These are phyloP conservation scores for Dictyostelium capitatum DNA, from an alignment of 78 protist genomes.

Conservation along the genomic window DNA sequence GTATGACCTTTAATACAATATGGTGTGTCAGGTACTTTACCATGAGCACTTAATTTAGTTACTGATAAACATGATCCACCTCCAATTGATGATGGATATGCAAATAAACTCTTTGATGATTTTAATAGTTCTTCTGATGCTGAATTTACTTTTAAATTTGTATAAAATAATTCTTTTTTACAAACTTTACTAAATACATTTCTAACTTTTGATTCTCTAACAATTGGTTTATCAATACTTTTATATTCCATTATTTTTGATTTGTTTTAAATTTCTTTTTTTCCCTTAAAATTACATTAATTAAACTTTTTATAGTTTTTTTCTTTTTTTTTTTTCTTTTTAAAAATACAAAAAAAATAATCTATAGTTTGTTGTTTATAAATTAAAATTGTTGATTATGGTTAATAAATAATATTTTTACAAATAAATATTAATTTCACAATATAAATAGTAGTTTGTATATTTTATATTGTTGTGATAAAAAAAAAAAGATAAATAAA, in stretches of 20 bases:
- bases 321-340: conserved; percentile 7
- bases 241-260: conserved; percentile 69
- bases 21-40: conserved; percentile 73
- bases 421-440: no score
- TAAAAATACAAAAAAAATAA: conserved; percentile 1
- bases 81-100: conserved; percentile 72
- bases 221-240: conserved; percentile 60
- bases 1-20: conserved; percentile 91
- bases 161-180: conserved; percentile 73
- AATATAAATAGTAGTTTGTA: no score
- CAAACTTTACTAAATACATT: conserved; percentile 72
- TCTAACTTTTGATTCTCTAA: conserved; percentile 73
- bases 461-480: no score
- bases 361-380: no score
- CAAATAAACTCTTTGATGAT: conserved; percentile 66
- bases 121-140: conserved; percentile 61
- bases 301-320: neutral
- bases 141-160: conserved; percentile 66
- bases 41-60: conserved; percentile 36
- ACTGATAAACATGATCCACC: conserved; percentile 80
- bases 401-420: no score
- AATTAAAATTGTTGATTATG: no score
- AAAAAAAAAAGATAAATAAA: no score
- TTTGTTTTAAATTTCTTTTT: neutral
- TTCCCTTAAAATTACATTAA: neutral